A percentile compares a stretch with the other conserved stretches of the same genome.
These are phyloP conservation scores for Fusarium anguioides DNA, from an alignment of 2,329 filamentous ascomycete species.

Conservation along the genomic window DNA sequence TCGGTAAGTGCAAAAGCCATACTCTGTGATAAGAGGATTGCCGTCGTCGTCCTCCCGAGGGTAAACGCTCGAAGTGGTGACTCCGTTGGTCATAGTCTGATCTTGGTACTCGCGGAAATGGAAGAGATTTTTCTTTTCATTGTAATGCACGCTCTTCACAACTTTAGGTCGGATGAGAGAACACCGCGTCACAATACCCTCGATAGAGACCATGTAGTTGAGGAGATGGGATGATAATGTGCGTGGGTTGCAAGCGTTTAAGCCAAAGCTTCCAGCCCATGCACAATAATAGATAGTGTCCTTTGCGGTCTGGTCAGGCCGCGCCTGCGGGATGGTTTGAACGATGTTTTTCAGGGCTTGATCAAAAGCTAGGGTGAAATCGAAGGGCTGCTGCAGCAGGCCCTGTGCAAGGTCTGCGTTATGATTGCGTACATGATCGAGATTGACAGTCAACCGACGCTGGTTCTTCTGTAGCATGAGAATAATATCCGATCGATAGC, in stretches of 20 bases:
- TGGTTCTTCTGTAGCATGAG: constrained; percentile 77
- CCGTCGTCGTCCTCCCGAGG: constrained; percentile 93
- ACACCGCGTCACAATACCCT: constrained; percentile 97
- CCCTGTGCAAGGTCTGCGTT: constrained; percentile 82
- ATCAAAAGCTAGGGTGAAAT: constrained; percentile 89
- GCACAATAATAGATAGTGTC: constrained; percentile 95
- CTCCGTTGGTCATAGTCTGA: constrained; percentile 95
- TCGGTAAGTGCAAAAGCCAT: constrained; percentile 93
- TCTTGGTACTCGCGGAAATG: constrained; percentile 92
- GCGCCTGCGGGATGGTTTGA: constrained; percentile 78
- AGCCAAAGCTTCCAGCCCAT: constrained; percentile 95
- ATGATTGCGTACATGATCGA: constrained; percentile 92
- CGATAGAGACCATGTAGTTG: constrained; percentile 96
- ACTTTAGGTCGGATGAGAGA: constrained; percentile 96
- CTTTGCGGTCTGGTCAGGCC: constrained; percentile 78
- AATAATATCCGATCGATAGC: constrained; percentile 91
- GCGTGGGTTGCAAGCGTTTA: constrained; percentile 93
- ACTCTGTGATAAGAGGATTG: constrained; percentile 93
- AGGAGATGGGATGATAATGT: constrained; percentile 89
- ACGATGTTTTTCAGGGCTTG: constrained; percentile 90
- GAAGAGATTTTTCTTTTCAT: constrained; percentile 86
- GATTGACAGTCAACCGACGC: constrained; percentile 75
- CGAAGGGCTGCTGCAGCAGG: constrained; percentile 86
- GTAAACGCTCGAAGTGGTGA: constrained; percentile 91
- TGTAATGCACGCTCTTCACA: constrained; percentile 98